Conservation (phyloP, 2,329 filamentous ascomycete species). For the Fusarium brevicatenulatum region DNA sequence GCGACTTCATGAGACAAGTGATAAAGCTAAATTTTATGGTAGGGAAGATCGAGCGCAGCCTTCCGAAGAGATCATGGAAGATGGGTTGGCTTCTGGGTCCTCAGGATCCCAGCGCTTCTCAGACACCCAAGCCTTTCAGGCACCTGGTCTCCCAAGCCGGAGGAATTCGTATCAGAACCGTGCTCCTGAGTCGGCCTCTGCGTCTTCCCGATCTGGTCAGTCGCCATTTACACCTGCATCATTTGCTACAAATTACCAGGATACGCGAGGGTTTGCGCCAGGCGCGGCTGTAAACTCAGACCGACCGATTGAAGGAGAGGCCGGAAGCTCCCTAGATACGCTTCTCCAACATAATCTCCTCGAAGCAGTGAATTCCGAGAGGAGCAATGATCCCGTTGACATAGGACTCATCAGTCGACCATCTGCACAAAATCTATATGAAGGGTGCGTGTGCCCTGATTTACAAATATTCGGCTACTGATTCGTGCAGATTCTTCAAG, state of each 20-base stretch:
- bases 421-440: not conserved
- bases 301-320: rapidly evolving
- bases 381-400: not conserved
- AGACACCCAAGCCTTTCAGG: not conserved
- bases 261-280: not conserved
- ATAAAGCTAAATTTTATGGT: rapidly evolving
- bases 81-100: rapidly evolving
- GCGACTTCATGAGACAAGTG: rapidly evolving
- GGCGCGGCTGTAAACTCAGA: not conserved
- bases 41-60: rapidly evolving
- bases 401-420: not conserved
- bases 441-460: not conserved
- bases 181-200: not conserved
- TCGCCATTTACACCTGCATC: not conserved
- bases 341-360: rapidly evolving
- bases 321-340: rapidly evolving
- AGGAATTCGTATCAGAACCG: not conserved
- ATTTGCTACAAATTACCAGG: not conserved
- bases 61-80: rapidly evolving
- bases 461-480: rapidly evolving
- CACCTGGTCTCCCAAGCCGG: rapidly evolving
- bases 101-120: not conserved
- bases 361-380: rapidly evolving
- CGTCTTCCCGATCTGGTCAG: not conserved
- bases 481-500: not conserved